Conservation (phyloP, 2,329 filamentous ascomycete species). For the Didymellaceae sp. region DNA sequence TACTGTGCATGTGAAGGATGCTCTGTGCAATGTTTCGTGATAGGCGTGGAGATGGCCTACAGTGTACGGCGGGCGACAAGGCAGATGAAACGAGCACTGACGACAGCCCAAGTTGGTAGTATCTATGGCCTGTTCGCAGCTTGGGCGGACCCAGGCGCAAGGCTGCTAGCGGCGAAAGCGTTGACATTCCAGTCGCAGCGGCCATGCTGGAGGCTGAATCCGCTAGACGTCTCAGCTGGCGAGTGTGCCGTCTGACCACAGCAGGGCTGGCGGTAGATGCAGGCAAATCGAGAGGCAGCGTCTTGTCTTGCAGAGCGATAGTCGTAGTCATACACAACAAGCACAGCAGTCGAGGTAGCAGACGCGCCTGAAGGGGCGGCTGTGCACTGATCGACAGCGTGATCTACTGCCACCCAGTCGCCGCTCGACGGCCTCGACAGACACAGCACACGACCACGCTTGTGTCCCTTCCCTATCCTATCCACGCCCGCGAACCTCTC, state of each 20-base stretch:
- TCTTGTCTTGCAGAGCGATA: too few relatives aligned
- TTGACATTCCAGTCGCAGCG: background rate
- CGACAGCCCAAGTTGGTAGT: too few relatives aligned
- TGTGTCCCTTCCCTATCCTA: constrained; percentile 4
- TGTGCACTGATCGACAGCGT: constrained; percentile 8
- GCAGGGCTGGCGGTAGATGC: background rate
- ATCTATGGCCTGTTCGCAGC: background rate
- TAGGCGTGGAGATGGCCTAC: too few relatives aligned
- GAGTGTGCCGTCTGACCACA: background rate
- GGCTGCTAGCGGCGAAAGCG: constrained; percentile 6
- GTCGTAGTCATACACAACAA: background rate
- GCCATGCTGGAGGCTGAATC: constrained; percentile 6
- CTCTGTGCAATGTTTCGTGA: too few relatives aligned
- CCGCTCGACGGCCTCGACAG: constrained; percentile 3
- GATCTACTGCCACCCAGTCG: background rate
- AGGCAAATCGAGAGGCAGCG: background rate
- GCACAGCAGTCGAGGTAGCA: background rate
- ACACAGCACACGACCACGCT: constrained; percentile 37
- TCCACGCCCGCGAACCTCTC: constrained; percentile 27
- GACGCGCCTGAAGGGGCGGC: constrained; percentile 3
- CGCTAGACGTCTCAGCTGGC: constrained; percentile 10
- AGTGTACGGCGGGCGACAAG: too few relatives aligned
- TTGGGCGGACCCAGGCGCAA: background rate
- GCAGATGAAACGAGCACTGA: too few relatives aligned
- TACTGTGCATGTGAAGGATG: too few relatives aligned